Conservation (phyloP, 805 yeast genomes). For the Cyberlindnera xishuangbannaensis region DNA sequence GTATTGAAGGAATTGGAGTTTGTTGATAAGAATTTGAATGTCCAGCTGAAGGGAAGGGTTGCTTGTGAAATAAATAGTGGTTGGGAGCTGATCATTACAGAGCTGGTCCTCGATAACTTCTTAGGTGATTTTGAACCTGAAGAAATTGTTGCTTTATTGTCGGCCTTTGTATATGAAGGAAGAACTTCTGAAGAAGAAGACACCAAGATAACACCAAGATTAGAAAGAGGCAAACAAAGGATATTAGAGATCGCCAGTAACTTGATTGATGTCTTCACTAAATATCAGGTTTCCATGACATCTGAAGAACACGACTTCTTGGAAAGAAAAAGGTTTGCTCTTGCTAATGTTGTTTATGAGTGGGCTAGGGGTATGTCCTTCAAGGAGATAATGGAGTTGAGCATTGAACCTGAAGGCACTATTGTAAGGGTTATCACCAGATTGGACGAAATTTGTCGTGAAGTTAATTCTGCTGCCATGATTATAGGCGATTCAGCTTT, state of each 20-base stretch:
- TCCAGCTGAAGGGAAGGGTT: constrained; percentile 82
- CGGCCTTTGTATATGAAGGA: constrained; percentile 93
- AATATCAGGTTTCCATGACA: constrained; percentile 68
- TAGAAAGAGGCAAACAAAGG: constrained; percentile 62
- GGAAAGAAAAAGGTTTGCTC: constrained; percentile 79
- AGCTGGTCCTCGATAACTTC: constrained; percentile 84
- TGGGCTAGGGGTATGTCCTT: constrained; percentile 97
- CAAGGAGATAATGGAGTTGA: constrained; percentile 82
- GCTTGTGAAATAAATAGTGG: constrained; percentile 92
- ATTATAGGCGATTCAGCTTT: constrained; percentile 91
- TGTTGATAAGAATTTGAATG: constrained; percentile 71
- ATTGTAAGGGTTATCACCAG: constrained; percentile 94
- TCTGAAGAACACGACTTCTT: constrained; percentile 81
- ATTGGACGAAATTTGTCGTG: constrained; percentile 90
- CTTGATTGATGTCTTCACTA: constrained; percentile 54
- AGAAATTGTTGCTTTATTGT: constrained; percentile 91
- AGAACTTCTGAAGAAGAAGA: constrained; percentile 54
- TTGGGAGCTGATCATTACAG: constrained; percentile 86
- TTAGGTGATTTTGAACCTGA: constrained; percentile 91
- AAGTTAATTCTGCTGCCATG: constrained; percentile 88
- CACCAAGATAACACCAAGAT: constrained; percentile 62
- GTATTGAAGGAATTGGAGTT: constrained; percentile 77
- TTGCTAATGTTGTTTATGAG: constrained; percentile 91
- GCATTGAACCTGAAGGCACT: constrained; percentile 92
- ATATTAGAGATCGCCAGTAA: constrained; percentile 66